Conservation (phyloP, 129 eudicot genomes). For the Tanacetum coccineum region DNA sequence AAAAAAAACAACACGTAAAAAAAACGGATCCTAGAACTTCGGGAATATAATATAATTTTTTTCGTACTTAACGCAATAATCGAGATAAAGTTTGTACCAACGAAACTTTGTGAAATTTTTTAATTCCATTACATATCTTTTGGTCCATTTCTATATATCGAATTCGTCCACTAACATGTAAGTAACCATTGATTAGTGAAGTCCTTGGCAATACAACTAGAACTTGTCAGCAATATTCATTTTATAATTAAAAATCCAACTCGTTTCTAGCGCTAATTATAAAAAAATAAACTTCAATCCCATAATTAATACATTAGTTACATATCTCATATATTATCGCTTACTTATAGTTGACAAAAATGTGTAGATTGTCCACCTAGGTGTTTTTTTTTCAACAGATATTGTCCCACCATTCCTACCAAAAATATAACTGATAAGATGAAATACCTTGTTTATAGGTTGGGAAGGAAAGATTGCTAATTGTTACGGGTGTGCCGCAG, state of each 20-base stretch:
- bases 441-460: conserved; percentile 30
- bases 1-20: too few relatives aligned
- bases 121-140: background rate
- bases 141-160: conserved; percentile 4
- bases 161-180: conserved; percentile 21
- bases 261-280: conserved; percentile 22
- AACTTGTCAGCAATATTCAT: conserved; percentile 13
- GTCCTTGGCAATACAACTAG: conserved; percentile 24
- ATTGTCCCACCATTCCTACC: too few relatives aligned
- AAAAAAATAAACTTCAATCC: background rate
- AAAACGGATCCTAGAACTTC: conserved; percentile 8
- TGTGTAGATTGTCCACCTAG: too few relatives aligned
- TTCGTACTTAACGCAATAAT: conserved; percentile 5
- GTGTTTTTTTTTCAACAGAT: too few relatives aligned
- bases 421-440: background rate
- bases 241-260: conserved; percentile 22
- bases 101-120: background rate
- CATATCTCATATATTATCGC: background rate
- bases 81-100: background rate
- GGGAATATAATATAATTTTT: conserved; percentile 7
- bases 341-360: too few relatives aligned
- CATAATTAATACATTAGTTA: background rate
- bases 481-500: conserved; percentile 89
- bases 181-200: conserved; percentile 9
- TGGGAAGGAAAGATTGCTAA: conserved; percentile 92